Percentiles rank a stretch among this genome's conserved stretches.
phyloP scores from a whole-genome alignment of 1,139 yeast genomes.

The Lodderomyces beijingensis region DNA sequence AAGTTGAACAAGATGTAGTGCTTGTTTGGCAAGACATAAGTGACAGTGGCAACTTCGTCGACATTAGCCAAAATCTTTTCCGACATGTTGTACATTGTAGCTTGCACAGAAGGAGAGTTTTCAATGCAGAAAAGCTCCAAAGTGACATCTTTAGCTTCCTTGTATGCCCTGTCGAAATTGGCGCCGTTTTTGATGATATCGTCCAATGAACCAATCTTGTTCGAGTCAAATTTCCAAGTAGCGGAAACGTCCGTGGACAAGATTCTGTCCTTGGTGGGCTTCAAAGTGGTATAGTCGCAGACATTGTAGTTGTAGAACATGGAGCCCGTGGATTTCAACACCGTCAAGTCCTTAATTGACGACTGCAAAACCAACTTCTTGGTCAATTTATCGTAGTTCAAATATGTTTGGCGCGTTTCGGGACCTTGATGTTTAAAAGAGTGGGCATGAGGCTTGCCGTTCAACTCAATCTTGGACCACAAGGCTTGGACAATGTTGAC shows the following conservation, averaged over 20 bases:
- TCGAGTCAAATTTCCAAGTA: constrained; percentile 61
- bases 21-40: constrained; percentile 81
- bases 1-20: constrained; percentile 80
- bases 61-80: constrained; percentile 59
- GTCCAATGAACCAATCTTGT: constrained; percentile 44
- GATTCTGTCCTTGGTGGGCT: constrained; percentile 79
- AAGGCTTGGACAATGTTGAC: constrained; percentile 63
- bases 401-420: constrained; percentile 62
- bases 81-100: constrained; percentile 92
- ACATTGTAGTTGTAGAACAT: constrained; percentile 83
- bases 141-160: constrained; percentile 61
- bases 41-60: constrained; percentile 56
- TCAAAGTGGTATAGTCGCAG: constrained; percentile 84
- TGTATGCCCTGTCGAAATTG: constrained; percentile 60
- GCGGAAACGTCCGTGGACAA: constrained; percentile 85
- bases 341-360: constrained; percentile 77
- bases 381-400: constrained; percentile 46
- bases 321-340: constrained; percentile 89
- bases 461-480: constrained; percentile 65
- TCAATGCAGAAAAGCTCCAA: constrained; percentile 77
- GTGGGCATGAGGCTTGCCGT: constrained; percentile 75
- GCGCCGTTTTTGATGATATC: constrained; percentile 51
- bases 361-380: constrained; percentile 57
- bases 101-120: constrained; percentile 88
- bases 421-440: constrained; percentile 83